A percentile compares a stretch with the other conserved stretches of the same genome.
phyloP scores from a whole-genome alignment of 192 early-diverging fungal genomes.

The Podila clonocystis region DNA sequence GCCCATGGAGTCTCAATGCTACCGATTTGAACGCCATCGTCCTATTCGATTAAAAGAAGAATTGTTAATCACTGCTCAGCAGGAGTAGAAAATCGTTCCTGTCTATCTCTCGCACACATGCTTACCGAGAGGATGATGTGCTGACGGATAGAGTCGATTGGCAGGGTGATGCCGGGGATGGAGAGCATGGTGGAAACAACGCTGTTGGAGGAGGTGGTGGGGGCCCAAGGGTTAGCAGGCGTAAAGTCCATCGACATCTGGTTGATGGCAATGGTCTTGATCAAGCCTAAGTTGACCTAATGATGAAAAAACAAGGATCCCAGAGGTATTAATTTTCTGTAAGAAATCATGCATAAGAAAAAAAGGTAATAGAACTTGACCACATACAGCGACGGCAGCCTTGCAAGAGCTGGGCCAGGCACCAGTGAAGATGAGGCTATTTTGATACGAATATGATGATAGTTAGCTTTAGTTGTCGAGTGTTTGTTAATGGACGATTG shows the following conservation, averaged over 20 bases:
- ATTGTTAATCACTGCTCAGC: too few species aligned
- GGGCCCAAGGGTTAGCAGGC: constrained; percentile 53
- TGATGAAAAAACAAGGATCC: background rate
- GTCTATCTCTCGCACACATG: background rate
- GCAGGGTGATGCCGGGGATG: constrained; percentile 41
- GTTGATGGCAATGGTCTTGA: constrained; percentile 49
- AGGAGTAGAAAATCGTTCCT: too few species aligned
- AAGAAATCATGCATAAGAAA: too few species aligned
- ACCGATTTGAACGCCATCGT: constrained; percentile 29
- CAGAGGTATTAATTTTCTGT: too few species aligned
- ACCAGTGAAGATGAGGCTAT: constrained; percentile 41
- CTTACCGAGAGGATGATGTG: constrained; percentile 33
- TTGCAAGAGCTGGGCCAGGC: constrained; percentile 33
- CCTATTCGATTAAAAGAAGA: constrained; percentile 10
- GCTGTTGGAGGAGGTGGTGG: constrained; percentile 51
- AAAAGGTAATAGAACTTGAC: too few species aligned
- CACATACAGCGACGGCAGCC: constrained; percentile 37
- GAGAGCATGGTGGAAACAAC: constrained; percentile 52
- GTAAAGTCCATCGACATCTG: constrained; percentile 63
- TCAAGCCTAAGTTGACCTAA: constrained; percentile 47
- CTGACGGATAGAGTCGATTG: constrained; percentile 30
- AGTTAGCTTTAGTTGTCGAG: background rate
- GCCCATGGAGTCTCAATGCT: constrained; percentile 31
- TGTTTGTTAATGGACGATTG: background rate
- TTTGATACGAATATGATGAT: background rate